Conservation (phyloP, 345 rosid genomes). For the Heritiera littoralis region DNA sequence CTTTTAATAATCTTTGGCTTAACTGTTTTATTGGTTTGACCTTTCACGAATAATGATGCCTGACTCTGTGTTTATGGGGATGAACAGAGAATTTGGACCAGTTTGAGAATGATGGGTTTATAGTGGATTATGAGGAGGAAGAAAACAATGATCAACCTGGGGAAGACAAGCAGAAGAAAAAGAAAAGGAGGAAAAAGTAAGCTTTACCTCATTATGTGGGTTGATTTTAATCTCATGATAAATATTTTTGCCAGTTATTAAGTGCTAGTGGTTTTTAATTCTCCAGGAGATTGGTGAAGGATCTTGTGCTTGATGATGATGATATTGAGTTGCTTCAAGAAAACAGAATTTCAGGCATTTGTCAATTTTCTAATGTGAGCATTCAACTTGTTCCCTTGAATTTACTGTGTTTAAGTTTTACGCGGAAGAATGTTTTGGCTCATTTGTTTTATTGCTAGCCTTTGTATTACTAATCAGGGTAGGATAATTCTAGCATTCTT, state of each 20-base stretch:
- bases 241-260: neutral
- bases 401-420: neutral
- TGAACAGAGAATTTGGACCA: conserved; percentile 65
- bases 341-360: conserved; percentile 32
- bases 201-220: neutral
- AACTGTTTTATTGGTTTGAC: neutral
- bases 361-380: conserved; percentile 8
- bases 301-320: conserved; percentile 66
- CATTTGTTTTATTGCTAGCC: neutral
- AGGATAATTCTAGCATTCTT: neutral
- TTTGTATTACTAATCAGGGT: conserved; percentile 25
- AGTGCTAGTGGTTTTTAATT: conserved; percentile 13
- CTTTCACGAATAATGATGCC: neutral
- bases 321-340: conserved; percentile 85
- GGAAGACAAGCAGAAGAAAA: conserved; percentile 65
- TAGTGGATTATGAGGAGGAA: conserved; percentile 77
- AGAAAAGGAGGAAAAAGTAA: conserved; percentile 56
- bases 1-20: neutral
- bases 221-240: neutral
- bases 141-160: conserved; percentile 55
- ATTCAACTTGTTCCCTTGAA: neutral
- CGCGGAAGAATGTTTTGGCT: neutral
- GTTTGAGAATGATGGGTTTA: conserved; percentile 82
- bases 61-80: conserved; percentile 10
- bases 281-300: conserved; percentile 57